These are phyloP conservation scores for Pleurotus citrinopileatus DNA, from an alignment of 768 basidiomycete species.

Conservation along the genomic window DNA sequence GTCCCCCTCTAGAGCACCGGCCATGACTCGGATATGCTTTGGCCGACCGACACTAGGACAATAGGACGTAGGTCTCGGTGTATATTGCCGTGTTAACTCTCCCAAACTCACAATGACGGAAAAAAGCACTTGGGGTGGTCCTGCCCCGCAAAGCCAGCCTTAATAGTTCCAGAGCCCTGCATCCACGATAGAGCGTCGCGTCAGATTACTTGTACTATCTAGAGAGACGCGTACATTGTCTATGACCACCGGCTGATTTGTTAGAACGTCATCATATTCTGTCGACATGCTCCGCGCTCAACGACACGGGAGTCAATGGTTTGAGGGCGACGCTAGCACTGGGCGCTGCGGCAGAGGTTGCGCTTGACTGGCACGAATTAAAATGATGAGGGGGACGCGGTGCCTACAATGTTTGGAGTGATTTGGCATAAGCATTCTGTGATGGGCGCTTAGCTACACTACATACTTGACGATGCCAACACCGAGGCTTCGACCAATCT, in stretches of 20 bases:
- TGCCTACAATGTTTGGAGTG: no score
- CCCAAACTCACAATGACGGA: conserved; percentile 86
- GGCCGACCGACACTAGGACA: conserved; percentile 84
- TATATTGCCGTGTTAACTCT: conserved; percentile 23
- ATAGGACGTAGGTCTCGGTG: conserved; percentile 20
- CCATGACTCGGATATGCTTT: conserved; percentile 98
- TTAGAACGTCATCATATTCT: conserved; percentile 91
- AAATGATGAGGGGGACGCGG: not conserved
- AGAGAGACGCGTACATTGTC: conserved; percentile 74
- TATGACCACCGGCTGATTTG: conserved; percentile 98
- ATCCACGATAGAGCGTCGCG: conserved; percentile 20
- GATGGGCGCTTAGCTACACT: not conserved
- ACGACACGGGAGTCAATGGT: not conserved
- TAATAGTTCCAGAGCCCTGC: conserved; percentile 98
- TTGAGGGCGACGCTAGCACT: not conserved
- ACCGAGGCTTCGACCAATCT: conserved; percentile 9
- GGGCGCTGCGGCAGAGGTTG: not conserved
- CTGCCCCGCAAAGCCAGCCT: conserved; percentile 98
- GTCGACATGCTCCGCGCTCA: conserved; percentile 58
- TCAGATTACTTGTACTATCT: conserved; percentile 14
- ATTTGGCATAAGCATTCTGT: not conserved
- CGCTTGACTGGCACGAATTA: not conserved
- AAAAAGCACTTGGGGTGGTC: conserved; percentile 99
- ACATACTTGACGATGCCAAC: conserved; percentile 18
- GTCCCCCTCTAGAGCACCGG: conserved; percentile 94